Base-by-base conservation (phyloP, 176 grass and related monocot species). In the Musa beccarii region DNA sequence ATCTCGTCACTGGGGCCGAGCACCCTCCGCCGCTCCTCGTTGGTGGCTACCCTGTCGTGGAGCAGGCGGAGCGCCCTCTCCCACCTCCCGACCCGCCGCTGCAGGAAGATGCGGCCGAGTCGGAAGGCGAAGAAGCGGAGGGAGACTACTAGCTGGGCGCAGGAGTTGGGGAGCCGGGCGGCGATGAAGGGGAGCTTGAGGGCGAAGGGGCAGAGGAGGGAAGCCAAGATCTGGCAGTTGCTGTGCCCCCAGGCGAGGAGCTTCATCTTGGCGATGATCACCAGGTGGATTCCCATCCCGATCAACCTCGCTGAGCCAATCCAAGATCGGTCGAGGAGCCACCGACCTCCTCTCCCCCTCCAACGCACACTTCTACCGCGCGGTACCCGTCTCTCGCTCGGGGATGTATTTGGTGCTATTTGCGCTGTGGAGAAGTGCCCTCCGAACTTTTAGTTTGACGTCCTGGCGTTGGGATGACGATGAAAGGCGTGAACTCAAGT, bases 171-270 rank as follows among this genome's bases (percentile, higher is more conserved):
- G 7, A 80, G 49, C 29, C 55, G 55, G 9, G 68, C 9, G 71
- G 71, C 71, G 11, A 14, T 12, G 54, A 79, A 80, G 55, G 69
- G 54, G 17, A 80, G 54, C 29, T 80, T 80, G 55, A 80, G 78
- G 21, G n/a, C 68, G 68, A 80, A 80, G 54, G 78, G 78, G 49
- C 67, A 59, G 13, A 80, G 54, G 53, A 80, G 43, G 11, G 78
- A 57, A 6, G 49, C 69, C 55, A 80, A 20, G 13, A 80, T 69
- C 21, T 80, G 68, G 29, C 54, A 62, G 78, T 80, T 72, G 56
- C 78, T 64, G 55, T 80, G 68, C 2, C 68, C 78, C 55, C 78
- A 43, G 52, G 55, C 68, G 1, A 72, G 56, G 2, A 80, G 68
- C 55, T 80, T 73, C 2, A 79, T 29, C 77, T 79, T 79, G 20